Percentiles rank a stretch among this genome's conserved stretches.
Evolutionary conservation across 2,329 filamentous ascomycete species (phyloP).

Genomic region (Claviceps cyperi): DNA sequence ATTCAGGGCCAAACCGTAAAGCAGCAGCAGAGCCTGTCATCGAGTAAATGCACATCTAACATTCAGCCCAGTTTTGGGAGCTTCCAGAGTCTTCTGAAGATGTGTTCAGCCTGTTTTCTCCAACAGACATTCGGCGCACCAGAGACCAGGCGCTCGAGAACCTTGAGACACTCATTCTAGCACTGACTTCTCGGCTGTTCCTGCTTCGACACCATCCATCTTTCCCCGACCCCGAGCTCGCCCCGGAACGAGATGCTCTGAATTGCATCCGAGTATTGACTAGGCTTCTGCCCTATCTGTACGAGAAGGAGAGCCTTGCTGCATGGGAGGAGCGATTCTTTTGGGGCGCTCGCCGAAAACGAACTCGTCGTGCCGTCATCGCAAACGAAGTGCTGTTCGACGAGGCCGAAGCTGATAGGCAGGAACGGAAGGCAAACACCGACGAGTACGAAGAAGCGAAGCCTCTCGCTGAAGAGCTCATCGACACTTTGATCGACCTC

Average conservation of each 20-base stretch:
- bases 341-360: slow-evolving; percentile 63
- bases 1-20: neutral
- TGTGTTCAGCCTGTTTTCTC: slow-evolving; percentile 89
- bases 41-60: slow-evolving; percentile 1
- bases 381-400: slow-evolving; percentile 74
- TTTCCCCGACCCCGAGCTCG: slow-evolving; percentile 75
- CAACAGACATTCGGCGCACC: slow-evolving; percentile 74
- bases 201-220: slow-evolving; percentile 76
- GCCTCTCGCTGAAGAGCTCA: slow-evolving; percentile 80
- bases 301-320: slow-evolving; percentile 72
- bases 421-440: slow-evolving; percentile 28
- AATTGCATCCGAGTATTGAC: slow-evolving; percentile 92
- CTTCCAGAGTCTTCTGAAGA: slow-evolving; percentile 91
- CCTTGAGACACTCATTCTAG: slow-evolving; percentile 75
- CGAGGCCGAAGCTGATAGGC: slow-evolving; percentile 45
- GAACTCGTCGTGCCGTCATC: slow-evolving; percentile 50
- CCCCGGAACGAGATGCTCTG: slow-evolving; percentile 74
- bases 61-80: slow-evolving; percentile 70
- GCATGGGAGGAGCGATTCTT: slow-evolving; percentile 90
- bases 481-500: slow-evolving; percentile 77
- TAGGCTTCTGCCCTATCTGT: slow-evolving; percentile 76
- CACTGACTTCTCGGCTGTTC: slow-evolving; percentile 69
- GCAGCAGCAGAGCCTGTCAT: neutral
- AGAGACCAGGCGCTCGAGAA: slow-evolving; percentile 76
- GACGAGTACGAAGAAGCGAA: slow-evolving; percentile 69